A percentile compares a stretch with the other conserved stretches of the same genome.
Evolutionary conservation across 257 asterid species (phyloP).

Genomic region (Solanum virginianum): DNA sequence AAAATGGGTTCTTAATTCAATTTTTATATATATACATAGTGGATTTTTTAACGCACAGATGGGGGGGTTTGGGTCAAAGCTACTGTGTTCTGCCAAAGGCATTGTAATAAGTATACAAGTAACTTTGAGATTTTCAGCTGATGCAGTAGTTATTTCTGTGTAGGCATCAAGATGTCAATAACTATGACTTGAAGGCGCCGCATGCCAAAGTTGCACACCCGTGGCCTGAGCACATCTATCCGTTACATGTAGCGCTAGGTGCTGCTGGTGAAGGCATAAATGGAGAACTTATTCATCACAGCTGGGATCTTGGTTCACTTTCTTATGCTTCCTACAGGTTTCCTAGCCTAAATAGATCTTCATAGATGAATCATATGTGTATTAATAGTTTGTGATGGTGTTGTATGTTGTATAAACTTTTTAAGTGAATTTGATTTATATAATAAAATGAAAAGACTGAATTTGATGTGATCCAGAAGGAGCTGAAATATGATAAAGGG

Average conservation of each 20-base stretch:
- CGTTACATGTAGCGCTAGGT: slow-evolving; percentile 64
- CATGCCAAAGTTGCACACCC: slow-evolving; percentile 70
- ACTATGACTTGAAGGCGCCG: slow-evolving; percentile 52
- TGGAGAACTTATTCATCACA: slow-evolving; percentile 58
- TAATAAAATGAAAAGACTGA: background rate
- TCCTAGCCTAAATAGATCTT: background rate
- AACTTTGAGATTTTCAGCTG: background rate
- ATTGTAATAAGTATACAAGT: background rate
- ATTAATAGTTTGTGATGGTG: background rate
- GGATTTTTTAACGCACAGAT: background rate
- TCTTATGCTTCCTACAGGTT: slow-evolving; percentile 73
- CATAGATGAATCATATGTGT: background rate
- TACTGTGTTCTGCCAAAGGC: background rate
- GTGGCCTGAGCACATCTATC: slow-evolving; percentile 64
- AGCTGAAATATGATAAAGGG: background rate
- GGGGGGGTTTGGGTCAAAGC: background rate
- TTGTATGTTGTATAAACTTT: background rate
- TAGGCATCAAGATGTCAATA: slow-evolving; percentile 65
- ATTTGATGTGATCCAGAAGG: background rate
- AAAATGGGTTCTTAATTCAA: background rate
- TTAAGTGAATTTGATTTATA: background rate
- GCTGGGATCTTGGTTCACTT: slow-evolving; percentile 52
- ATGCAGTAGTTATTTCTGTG: background rate
- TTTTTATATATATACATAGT: background rate
- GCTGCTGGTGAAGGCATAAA: slow-evolving; percentile 52